These are phyloP conservation scores for Cercospora beticola DNA, from an alignment of 2,329 filamentous ascomycete genomes.

Conservation along the genomic window DNA sequence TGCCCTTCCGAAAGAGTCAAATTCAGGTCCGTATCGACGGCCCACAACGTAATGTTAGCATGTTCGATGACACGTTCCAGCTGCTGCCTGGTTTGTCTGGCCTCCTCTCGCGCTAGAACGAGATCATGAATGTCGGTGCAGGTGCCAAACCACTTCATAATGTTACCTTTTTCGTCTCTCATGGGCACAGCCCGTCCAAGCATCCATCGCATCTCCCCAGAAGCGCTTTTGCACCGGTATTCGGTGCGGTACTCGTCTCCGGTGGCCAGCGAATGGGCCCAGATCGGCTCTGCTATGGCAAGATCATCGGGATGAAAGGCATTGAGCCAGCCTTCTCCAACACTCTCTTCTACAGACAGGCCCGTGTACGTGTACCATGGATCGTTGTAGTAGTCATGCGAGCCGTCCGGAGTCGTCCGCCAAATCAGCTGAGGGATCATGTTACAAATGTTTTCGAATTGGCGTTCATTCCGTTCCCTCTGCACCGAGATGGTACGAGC, in stretches of 20 bases:
- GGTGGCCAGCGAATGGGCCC: conserved; percentile 63
- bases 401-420: conserved; percentile 65
- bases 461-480: conserved; percentile 67
- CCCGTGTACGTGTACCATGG: conserved; percentile 82
- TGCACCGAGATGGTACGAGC: conserved; percentile 68
- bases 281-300: conserved; percentile 54
- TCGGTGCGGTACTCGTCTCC: conserved; percentile 69
- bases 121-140: conserved; percentile 78
- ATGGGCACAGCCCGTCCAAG: conserved; percentile 68
- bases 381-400: conserved; percentile 69
- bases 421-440: conserved; percentile 62
- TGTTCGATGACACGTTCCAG: conserved; percentile 72
- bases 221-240: conserved; percentile 65
- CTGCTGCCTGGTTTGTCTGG: conserved; percentile 67
- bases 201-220: conserved; percentile 78
- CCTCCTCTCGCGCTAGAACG: conserved; percentile 65
- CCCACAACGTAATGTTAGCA: conserved; percentile 73
- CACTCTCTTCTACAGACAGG: conserved; percentile 59
- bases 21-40: conserved; percentile 61
- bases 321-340: conserved; percentile 62
- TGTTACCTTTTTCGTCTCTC: conserved; percentile 63
- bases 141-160: conserved; percentile 78
- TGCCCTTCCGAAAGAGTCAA: conserved; percentile 70
- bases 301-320: conserved; percentile 72
- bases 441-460: conserved; percentile 75